phyloP scores from a whole-genome alignment of 2,329 filamentous ascomycete genomes.

The Aspergillus fumigatiaffinis region DNA sequence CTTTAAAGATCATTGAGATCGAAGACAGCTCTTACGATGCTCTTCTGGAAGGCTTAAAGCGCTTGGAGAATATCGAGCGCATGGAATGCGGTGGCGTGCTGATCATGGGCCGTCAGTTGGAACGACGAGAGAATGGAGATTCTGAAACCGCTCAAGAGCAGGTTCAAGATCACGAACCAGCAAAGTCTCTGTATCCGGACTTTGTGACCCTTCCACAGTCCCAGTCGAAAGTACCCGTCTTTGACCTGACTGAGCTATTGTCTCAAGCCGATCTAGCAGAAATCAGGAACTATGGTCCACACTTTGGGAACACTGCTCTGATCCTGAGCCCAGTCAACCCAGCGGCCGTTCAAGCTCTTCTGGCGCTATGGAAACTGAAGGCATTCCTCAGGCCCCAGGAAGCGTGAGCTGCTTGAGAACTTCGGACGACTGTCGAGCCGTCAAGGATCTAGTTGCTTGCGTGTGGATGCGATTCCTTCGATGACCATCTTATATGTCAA shows the following conservation, averaged over 20 bases:
- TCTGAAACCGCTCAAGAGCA: background rate
- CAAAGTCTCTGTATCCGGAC: conserved; percentile 17
- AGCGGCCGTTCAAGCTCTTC: conserved; percentile 27
- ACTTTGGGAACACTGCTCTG: conserved; percentile 32
- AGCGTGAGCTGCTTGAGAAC: background rate
- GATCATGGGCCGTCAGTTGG: conserved; percentile 13
- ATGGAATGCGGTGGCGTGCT: conserved; percentile 31
- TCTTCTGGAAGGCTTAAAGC: conserved; percentile 18
- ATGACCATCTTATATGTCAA: background rate
- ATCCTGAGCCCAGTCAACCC: conserved; percentile 32
- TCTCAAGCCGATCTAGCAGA: conserved; percentile 26
- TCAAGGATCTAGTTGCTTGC: background rate
- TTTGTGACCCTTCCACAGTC: conserved; percentile 27
- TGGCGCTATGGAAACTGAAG: conserved; percentile 39
- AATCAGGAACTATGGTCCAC: conserved; percentile 22
- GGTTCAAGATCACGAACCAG: background rate
- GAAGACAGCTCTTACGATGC: conserved; percentile 15
- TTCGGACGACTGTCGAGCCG: background rate
- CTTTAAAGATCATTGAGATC: conserved; percentile 26
- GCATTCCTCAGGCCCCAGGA: conserved; percentile 18
- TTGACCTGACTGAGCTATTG: conserved; percentile 33
- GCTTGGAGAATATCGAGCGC: conserved; percentile 20
- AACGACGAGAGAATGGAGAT: background rate
- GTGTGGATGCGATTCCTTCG: background rate
- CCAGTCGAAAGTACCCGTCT: conserved; percentile 32